Conservation (phyloP, 2,329 filamentous ascomycete genomes). For the Pyrenophora graminea region DNA sequence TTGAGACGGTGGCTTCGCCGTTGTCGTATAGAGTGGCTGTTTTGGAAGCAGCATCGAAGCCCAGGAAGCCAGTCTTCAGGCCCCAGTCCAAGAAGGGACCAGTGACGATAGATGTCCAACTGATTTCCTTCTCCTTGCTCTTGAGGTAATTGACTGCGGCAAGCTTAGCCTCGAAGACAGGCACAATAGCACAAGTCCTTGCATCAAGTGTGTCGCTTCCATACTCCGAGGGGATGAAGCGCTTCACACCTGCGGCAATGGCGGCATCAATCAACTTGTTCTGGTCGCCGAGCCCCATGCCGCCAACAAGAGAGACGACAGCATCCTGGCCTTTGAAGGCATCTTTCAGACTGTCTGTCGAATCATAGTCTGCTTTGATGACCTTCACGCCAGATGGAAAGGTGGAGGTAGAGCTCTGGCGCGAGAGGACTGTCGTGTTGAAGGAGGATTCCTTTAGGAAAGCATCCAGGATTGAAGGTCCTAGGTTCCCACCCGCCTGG, state of each 20-base stretch:
- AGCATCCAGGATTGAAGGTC: constrained; percentile 47
- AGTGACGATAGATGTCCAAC: constrained; percentile 58
- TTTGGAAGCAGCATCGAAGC: constrained; percentile 56
- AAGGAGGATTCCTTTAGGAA: constrained; percentile 53
- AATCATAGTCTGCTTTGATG: constrained; percentile 54
- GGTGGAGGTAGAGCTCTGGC: constrained; percentile 51
- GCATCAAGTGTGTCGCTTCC: constrained; percentile 49
- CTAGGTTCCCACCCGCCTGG: constrained; percentile 50
- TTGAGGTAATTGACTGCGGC: constrained; percentile 58
- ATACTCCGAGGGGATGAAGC: constrained; percentile 67
- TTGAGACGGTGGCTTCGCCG: constrained; percentile 58
- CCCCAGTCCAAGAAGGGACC: constrained; percentile 65
- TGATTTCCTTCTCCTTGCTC: constrained; percentile 53
- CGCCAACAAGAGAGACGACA: constrained; percentile 56
- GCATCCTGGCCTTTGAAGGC: constrained; percentile 63
- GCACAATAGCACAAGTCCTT: constrained; percentile 49
- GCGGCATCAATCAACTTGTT: constrained; percentile 62
- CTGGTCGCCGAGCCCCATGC: constrained; percentile 51
- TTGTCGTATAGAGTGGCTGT: constrained; percentile 61
- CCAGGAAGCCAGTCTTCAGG: constrained; percentile 56
- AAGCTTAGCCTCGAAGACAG: constrained; percentile 58
- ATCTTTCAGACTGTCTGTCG: constrained; percentile 53
- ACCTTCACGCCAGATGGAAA: constrained; percentile 50
- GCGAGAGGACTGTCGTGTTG: constrained; percentile 61
- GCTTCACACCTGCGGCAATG: constrained; percentile 62